Conservation (phyloP, 1,139 yeast genomes). For the Meyerozyma sp. region DNA sequence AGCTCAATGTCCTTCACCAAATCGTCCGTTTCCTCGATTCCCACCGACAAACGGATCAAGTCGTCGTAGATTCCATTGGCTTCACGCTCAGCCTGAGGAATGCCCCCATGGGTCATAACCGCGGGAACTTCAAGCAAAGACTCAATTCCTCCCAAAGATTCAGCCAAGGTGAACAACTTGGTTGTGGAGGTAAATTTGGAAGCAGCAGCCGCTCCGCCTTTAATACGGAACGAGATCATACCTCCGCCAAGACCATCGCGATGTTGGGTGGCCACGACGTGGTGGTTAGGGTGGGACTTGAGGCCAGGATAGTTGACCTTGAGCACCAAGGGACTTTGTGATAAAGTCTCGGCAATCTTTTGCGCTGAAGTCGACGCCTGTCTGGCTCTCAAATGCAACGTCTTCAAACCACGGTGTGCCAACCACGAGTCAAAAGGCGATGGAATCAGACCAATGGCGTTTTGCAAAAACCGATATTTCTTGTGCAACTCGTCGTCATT, state of each 20-base stretch:
- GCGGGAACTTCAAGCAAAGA: constrained; percentile 87
- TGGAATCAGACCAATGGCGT: constrained; percentile 86
- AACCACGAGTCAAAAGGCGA: constrained; percentile 91
- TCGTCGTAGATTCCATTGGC: constrained; percentile 78
- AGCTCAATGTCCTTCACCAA: constrained; percentile 67
- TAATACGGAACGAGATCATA: constrained; percentile 82
- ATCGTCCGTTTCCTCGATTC: constrained; percentile 82
- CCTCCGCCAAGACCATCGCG: constrained; percentile 88
- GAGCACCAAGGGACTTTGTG: constrained; percentile 45
- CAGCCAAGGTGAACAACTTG: constrained; percentile 78
- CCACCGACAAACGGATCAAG: constrained; percentile 77
- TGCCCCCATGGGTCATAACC: constrained; percentile 90
- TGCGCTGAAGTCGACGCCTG: constrained; percentile 66
- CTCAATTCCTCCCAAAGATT: constrained; percentile 88
- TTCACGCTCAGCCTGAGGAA: constrained; percentile 77
- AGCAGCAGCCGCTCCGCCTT: constrained; percentile 78
- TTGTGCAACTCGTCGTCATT: constrained; percentile 59
- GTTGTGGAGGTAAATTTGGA: constrained; percentile 68
- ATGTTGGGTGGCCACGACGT: constrained; percentile 68
- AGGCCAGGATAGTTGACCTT: constrained; percentile 83
- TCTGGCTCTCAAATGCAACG: constrained; percentile 74
- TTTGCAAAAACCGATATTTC: constrained; percentile 70
- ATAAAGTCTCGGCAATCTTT: constrained; percentile 66
- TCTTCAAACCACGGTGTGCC: constrained; percentile 88
- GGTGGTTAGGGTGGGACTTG: constrained; percentile 57